Percentiles rank a stretch among this genome's conserved stretches.
phyloP scores from a whole-genome alignment of 495 filamentous ascomycete species.

The Penicillium nucicola region DNA sequence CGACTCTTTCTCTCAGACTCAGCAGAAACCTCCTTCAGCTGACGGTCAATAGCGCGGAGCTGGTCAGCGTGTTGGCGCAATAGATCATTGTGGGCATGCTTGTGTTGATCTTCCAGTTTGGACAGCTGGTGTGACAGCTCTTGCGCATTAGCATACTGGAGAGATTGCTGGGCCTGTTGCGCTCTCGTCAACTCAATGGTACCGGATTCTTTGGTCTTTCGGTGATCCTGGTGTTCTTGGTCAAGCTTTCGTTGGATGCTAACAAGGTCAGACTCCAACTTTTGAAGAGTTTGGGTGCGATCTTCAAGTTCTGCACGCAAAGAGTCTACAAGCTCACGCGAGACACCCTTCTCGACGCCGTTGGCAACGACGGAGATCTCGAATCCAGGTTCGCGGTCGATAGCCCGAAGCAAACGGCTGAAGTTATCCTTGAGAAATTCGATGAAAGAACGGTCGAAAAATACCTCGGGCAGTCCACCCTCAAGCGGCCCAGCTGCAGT shows the following conservation, averaged over 20 bases:
- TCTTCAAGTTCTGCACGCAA: constrained; percentile 75
- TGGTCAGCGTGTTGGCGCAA: constrained; percentile 47
- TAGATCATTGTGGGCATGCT: constrained; percentile 39
- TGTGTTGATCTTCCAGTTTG: constrained; percentile 46
- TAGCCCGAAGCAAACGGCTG: constrained; percentile 75
- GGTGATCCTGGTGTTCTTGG: constrained; percentile 74
- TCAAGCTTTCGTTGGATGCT: constrained; percentile 66
- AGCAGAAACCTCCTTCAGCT: constrained; percentile 47
- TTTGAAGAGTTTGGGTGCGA: constrained; percentile 64
- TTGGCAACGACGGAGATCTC: constrained; percentile 78
- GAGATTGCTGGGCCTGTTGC: constrained; percentile 65
- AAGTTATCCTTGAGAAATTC: constrained; percentile 97
- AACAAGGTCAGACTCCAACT: constrained; percentile 62
- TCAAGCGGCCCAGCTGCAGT: constrained; percentile 52
- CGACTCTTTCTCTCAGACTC: constrained; percentile 46
- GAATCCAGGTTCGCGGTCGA: constrained; percentile 86
- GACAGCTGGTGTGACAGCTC: constrained; percentile 52
- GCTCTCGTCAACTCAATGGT: constrained; percentile 62
- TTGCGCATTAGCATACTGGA: constrained; percentile 67
- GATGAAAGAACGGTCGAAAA: constrained; percentile 81
- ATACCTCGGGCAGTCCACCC: constrained; percentile 74
- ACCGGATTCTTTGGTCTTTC: constrained; percentile 65
- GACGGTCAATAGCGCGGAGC: constrained; percentile 45
- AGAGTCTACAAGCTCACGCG: constrained; percentile 77
- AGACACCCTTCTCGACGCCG: constrained; percentile 78